Conservation (phyloP, 371 early-diverging fungal genomes). For the Batkoa obscura region DNA sequence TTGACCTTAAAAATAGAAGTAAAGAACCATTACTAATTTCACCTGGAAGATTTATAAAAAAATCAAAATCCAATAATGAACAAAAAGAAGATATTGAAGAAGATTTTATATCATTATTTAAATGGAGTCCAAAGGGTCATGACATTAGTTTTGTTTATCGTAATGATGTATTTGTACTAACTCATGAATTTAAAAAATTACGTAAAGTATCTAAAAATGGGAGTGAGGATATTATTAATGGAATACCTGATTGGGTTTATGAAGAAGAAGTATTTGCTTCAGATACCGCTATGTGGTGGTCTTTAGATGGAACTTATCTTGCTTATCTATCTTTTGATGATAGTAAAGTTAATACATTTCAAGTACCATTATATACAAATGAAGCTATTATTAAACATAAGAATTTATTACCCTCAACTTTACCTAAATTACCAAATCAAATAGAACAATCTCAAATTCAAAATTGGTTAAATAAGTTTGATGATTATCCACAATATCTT, state of each 20-base stretch:
- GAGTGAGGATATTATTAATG: constrained; percentile 66
- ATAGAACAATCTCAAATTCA: background rate
- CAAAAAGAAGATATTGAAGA: background rate
- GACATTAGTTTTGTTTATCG: constrained; percentile 44
- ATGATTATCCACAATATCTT: background rate
- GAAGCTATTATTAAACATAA: background rate
- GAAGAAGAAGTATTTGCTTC: constrained; percentile 78
- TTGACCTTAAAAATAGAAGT: background rate
- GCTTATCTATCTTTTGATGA: constrained; percentile 80
- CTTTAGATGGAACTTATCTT: constrained; percentile 56
- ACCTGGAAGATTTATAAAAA: no score
- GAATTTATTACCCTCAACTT: background rate
- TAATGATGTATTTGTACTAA: constrained; percentile 65
- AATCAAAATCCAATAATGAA: background rate
- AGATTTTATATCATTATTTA: background rate
- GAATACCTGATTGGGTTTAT: constrained; percentile 95
- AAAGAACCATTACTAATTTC: background rate
- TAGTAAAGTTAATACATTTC: constrained; percentile 44
- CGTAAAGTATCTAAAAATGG: constrained; percentile 73
- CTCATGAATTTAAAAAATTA: constrained; percentile 34
- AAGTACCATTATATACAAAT: background rate
- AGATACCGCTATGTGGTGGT: constrained; percentile 72
- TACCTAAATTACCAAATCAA: background rate
- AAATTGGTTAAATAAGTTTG: background rate
- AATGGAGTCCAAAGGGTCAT: constrained; percentile 3